Evolutionary conservation across 768 basidiomycete genomes (phyloP), one percentile per base, ranked within the genome.

Genomic region (Pleurotus cornucopiae): DNA sequence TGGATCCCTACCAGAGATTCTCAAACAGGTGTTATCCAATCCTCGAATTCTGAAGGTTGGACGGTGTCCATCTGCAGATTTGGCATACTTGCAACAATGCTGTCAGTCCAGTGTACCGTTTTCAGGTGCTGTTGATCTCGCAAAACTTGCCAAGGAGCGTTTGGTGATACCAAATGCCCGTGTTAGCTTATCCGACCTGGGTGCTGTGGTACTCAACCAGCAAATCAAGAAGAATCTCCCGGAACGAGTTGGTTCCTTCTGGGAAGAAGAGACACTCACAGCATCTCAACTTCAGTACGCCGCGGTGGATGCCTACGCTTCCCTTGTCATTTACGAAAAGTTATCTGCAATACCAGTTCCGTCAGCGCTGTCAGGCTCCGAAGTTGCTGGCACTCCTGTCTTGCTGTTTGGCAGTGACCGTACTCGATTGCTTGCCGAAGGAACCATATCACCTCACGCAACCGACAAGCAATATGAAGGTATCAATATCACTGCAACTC

Each of bases 191-290:
- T 14, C 13, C 21, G 71, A 74, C 49, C 60, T 73, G 1, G 64
- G 58, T 46, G 71, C 67, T 26, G 16, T 23, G 1, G 60, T 72
- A 26, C 63, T 74, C 3, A 41, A 58, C 0, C 55, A 56, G 45
- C 30, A 57, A 58, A 54, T 73, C 25, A 37, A 21, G 38, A 63
- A 66, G 48, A 57, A 71, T 60, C 14, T 59, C 13, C 14, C 55
- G 6, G 44, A 61, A 40, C 56, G 54, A 1, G 34, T 63, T 45
- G 65, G 68, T 54, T 34, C 61, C 25, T 37, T 55, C 12, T 70
- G 67, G 66, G 56, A 48, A 5, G 37, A 61, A 13, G 11, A 44
- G 1, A 56, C 14, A n/a, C 51, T 68, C 2, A 56, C 57, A 18
- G n/a, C 25, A 2, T 57, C 52, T 18, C 64, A 64, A 38, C 51